Evolutionary conservation across 1,139 yeast genomes (phyloP).

Genomic region (Candida tetrigidarum): DNA sequence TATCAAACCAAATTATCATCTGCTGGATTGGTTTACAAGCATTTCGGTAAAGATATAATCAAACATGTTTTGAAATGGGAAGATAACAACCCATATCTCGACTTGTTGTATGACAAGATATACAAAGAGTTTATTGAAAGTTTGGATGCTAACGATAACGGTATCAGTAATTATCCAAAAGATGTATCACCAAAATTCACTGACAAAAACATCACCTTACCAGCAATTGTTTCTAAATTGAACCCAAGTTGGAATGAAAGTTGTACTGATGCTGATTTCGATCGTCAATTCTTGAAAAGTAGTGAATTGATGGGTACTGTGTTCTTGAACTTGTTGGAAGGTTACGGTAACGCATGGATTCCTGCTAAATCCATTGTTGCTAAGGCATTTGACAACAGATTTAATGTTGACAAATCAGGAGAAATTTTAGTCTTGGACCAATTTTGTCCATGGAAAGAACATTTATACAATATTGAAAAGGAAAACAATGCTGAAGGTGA

Average conservation of each 20-base stretch:
- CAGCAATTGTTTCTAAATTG: slow-evolving; percentile 73
- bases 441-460: slow-evolving; percentile 96
- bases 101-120: slow-evolving; percentile 69
- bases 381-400: slow-evolving; percentile 63
- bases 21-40: slow-evolving; percentile 94
- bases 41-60: slow-evolving; percentile 85
- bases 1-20: slow-evolving; percentile 79
- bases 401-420: slow-evolving; percentile 62
- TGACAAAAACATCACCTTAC: slow-evolving; percentile 63
- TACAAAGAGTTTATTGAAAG: slow-evolving; percentile 89
- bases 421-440: slow-evolving; percentile 70
- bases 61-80: slow-evolving; percentile 37
- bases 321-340: slow-evolving; percentile 67
- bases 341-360: slow-evolving; percentile 85
- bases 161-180: slow-evolving; percentile 72
- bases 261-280: slow-evolving; percentile 68
- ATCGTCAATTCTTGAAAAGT: slow-evolving; percentile 69
- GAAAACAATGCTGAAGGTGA: slow-evolving; percentile 58
- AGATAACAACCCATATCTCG: slow-evolving; percentile 47
- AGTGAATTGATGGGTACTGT: slow-evolving; percentile 83
- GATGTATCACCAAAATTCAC: slow-evolving; percentile 43
- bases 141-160: slow-evolving; percentile 96
- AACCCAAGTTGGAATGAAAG: slow-evolving; percentile 85
- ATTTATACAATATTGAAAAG: slow-evolving; percentile 74
- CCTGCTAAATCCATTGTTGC: slow-evolving; percentile 85